Base-by-base conservation (phyloP, 306 rosid species). In the Quercus agrifolia region DNA sequence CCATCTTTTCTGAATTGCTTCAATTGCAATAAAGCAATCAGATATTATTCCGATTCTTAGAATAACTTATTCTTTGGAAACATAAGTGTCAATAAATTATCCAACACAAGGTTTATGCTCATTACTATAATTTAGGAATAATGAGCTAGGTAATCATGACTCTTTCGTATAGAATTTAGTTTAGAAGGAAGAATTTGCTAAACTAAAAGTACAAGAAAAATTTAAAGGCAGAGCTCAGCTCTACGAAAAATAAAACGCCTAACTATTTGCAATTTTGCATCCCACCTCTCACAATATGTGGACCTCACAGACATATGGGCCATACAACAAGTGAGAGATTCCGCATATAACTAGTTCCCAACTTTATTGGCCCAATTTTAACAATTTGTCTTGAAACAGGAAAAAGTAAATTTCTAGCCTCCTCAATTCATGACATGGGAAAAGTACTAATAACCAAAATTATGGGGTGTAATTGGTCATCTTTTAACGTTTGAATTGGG, bases 31-130 rank as follows among this genome's bases (percentile, higher is more conserved):
- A 74, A 59, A 52, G 68, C 31, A 73, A 74, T 78, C 75, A 19
- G 85, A 79, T 76, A 56, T 80, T 85, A 73, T 89, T 85, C 84
- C 69, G 75, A 13, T 64, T 76, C 70, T 73, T 44, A 52, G n/a
- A 55, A 15, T 23, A 74, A 74, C 19, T 12, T 82, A 9, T 7
- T 1, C 15, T 21, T 35, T 10, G 11, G 4, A 19, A 35, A 35
- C 10, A 12, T 11, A 4, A 19, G 51, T 19, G 52, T 4, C 5
- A 7, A 23, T 9, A 21, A 9, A 21, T 3, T 12, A 59, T 59
- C 14, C 14, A 23, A 23, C 64, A 2, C 21, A 4, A 58, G 25
- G 30, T 58, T 20, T 8, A 58, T 2, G 27, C 30, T 58, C 28
- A 58, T 58, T 58, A 2, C 46, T 41, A 41, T 58, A 23, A 8